A percentile compares a stretch with the other conserved stretches of the same genome.
Conservation (phyloP, 306 rosid genomes). For the Prunus salicina region DNA sequence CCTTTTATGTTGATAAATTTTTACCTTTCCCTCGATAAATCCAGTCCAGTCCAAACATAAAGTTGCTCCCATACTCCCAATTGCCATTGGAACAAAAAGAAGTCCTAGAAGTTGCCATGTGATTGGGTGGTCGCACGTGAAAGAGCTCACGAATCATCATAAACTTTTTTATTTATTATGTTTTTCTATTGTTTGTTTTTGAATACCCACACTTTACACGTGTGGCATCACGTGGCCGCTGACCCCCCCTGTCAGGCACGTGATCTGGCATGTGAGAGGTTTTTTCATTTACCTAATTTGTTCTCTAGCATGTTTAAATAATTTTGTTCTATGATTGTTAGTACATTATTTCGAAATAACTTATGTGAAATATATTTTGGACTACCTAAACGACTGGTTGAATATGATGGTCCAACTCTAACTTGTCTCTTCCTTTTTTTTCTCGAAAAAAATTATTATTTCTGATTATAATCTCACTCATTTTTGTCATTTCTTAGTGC, state of each 20-base stretch:
- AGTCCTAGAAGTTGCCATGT: conserved; percentile 5
- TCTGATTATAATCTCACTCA: neutral
- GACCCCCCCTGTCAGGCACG: conserved; percentile 24
- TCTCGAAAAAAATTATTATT: neutral
- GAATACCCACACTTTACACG: conserved; percentile 6
- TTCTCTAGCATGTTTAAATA: too few relatives aligned
- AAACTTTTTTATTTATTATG: neutral
- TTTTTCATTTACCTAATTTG: neutral
- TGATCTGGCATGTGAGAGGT: conserved; percentile 29
- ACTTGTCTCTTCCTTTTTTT: neutral
- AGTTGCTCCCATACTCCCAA: neutral
- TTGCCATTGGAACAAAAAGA: neutral
- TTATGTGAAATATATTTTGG: neutral
- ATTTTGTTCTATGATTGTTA: neutral
- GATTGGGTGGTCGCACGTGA: conserved; percentile 11
- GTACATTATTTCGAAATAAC: neutral
- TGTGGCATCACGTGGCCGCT: conserved; percentile 25
- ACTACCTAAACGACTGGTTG: neutral
- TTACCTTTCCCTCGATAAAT: too few relatives aligned
- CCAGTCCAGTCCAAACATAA: too few relatives aligned
- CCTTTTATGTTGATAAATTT: too few relatives aligned
- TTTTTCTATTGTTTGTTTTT: neutral
- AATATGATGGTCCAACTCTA: neutral
- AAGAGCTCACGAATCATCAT: neutral
- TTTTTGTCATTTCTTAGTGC: neutral